Conservation (phyloP, 331 rosid species). For the Spiraea crenata region DNA sequence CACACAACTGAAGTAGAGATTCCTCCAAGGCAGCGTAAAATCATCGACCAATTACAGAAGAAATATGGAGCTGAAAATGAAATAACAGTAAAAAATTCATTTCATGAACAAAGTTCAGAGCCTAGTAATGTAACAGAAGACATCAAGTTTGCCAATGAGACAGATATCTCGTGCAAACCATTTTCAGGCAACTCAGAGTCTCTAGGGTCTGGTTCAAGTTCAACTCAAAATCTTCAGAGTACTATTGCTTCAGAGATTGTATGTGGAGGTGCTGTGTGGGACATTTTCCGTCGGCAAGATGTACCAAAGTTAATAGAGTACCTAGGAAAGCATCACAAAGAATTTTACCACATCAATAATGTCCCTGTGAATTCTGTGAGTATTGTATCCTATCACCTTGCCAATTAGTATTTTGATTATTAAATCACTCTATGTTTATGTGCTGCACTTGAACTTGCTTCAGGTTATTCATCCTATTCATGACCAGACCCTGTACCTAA, state of each 20-base stretch:
- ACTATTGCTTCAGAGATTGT: slow-evolving; percentile 29
- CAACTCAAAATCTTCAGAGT: slow-evolving; percentile 18
- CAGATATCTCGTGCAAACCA: not conserved
- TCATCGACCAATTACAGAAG: slow-evolving; percentile 39
- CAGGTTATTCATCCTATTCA: slow-evolving; percentile 69
- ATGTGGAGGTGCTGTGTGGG: slow-evolving; percentile 66
- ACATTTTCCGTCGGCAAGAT: slow-evolving; percentile 68
- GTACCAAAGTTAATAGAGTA: slow-evolving; percentile 55
- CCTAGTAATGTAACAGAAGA: slow-evolving; percentile 30
- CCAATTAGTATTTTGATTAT: slow-evolving; percentile 4
- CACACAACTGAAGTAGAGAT: slow-evolving; percentile 51
- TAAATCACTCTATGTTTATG: slow-evolving; percentile 14
- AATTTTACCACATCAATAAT: slow-evolving; percentile 48
- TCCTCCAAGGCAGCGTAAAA: slow-evolving; percentile 32
- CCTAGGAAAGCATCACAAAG: slow-evolving; percentile 48
- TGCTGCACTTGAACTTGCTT: slow-evolving; percentile 29
- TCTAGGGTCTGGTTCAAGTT: slow-evolving; percentile 12
- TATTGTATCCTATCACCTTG: not conserved
- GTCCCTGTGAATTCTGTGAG: slow-evolving; percentile 56
- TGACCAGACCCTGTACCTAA: slow-evolving; percentile 55
- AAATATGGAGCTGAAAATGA: slow-evolving; percentile 38
- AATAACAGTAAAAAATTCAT: slow-evolving; percentile 18
- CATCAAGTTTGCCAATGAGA: slow-evolving; percentile 7
- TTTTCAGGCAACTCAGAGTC: slow-evolving; percentile 31
- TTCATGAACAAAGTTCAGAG: slow-evolving; percentile 22